Conservation (phyloP, 2,329 filamentous ascomycete species). For the Chaetomium globosum region DNA sequence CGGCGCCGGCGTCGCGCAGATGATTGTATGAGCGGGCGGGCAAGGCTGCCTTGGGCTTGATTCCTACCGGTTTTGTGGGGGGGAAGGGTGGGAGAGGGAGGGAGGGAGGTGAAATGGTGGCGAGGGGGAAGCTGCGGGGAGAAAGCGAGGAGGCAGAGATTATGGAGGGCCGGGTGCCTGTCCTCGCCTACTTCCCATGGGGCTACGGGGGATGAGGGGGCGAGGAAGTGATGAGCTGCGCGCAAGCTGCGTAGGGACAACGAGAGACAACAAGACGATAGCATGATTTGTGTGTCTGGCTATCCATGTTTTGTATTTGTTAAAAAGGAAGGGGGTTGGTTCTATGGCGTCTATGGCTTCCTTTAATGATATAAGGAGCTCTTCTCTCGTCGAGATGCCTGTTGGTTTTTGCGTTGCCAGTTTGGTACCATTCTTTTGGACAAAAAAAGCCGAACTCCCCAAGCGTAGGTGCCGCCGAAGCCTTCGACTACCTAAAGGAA, state of each 20-base stretch:
- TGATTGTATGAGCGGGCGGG: conserved; percentile 74
- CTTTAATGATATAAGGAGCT: conserved; percentile 8
- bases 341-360: conserved; percentile 25
- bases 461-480: too few relatives aligned
- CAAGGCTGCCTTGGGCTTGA: not conserved
- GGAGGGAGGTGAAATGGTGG: not conserved
- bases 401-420: not conserved
- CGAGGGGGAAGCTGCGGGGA: not conserved
- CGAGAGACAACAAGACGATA: conserved; percentile 1
- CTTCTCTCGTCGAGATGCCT: not conserved
- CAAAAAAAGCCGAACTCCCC: too few relatives aligned
- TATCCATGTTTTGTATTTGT: conserved; percentile 21
- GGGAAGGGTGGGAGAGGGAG: not conserved
- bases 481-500: too few relatives aligned
- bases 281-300: conserved; percentile 12
- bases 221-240: not conserved
- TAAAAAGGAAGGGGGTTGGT: conserved; percentile 12
- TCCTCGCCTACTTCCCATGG: too few relatives aligned
- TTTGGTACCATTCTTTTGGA: not conserved
- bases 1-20: conserved; percentile 90
- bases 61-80: not conserved
- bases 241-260: conserved; percentile 1
- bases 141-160: not conserved
- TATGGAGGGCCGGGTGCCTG: not conserved
- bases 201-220: too few relatives aligned